Conservation (phyloP, 768 basidiomycete genomes). For the Boletus tomentosulus region DNA sequence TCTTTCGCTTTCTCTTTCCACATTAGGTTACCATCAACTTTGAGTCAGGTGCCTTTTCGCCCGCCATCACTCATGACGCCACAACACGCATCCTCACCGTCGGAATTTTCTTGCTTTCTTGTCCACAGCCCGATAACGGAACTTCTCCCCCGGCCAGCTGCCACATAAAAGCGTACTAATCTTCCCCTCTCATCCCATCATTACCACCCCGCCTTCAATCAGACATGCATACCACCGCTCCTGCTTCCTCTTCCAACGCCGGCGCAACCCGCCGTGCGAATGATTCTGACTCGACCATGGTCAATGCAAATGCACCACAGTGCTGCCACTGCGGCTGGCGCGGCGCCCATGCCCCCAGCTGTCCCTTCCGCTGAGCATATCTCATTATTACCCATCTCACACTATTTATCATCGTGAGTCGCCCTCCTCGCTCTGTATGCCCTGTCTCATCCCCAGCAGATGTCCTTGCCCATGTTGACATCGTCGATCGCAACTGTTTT, state of each 20-base stretch:
- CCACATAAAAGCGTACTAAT: slow-evolving; percentile 24
- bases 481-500: slow-evolving; percentile 30
- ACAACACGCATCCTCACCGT: slow-evolving; percentile 35
- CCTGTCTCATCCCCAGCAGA: slow-evolving; percentile 7
- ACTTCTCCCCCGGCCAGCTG: slow-evolving; percentile 27
- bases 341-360: slow-evolving; percentile 52
- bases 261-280: slow-evolving; percentile 20
- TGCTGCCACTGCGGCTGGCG: slow-evolving; percentile 78
- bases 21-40: slow-evolving; percentile 19
- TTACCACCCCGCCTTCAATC: not conserved
- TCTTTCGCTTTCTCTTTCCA: slow-evolving; percentile 14
- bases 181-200: not conserved
- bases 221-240: slow-evolving; percentile 20
- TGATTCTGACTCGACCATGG: slow-evolving; percentile 27
- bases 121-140: slow-evolving; percentile 36
- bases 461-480: slow-evolving; percentile 25
- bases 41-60: slow-evolving; percentile 29
- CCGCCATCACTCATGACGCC: slow-evolving; percentile 34
- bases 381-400: slow-evolving; percentile 6
- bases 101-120: slow-evolving; percentile 31
- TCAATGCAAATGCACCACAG: slow-evolving; percentile 61
- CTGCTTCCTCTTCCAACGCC: slow-evolving; percentile 11
- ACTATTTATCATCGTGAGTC: slow-evolving; percentile 29
- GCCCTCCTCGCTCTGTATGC: not conserved
- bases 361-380: slow-evolving; percentile 56